A percentile compares a stretch with the other conserved stretches of the same genome.
phyloP scores from a whole-genome alignment of 2,329 filamentous ascomycete species.

The Fusarium nygamai region DNA sequence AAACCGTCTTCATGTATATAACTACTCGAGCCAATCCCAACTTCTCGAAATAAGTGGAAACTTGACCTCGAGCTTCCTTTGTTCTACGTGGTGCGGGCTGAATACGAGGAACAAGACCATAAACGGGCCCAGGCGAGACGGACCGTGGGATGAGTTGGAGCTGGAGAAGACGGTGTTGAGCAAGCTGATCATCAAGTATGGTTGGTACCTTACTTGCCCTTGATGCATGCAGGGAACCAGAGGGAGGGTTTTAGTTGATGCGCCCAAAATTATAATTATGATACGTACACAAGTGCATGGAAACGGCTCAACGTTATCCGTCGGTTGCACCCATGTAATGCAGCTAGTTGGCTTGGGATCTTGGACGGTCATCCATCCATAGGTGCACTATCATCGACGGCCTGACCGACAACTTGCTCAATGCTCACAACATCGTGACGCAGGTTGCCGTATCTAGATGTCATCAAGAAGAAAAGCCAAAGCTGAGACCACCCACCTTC shows the following conservation, averaged over 20 bases:
- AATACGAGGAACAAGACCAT: constrained; percentile 6
- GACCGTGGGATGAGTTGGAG: constrained; percentile 7
- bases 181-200: neutral
- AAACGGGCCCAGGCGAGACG: constrained; percentile 22
- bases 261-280: constrained; percentile 1
- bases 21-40: constrained; percentile 11
- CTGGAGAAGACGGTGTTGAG: constrained; percentile 3
- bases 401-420: constrained; percentile 17
- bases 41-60: constrained; percentile 42
- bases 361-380: neutral
- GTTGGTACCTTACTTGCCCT: neutral
- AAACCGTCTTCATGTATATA: constrained; percentile 20
- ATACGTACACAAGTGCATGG: neutral
- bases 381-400: neutral
- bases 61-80: constrained; percentile 1
- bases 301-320: constrained; percentile 26
- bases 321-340: constrained; percentile 13
- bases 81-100: neutral
- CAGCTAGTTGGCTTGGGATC: constrained; percentile 8
- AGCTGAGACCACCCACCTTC: constrained; percentile 38
- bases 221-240: constrained; percentile 5
- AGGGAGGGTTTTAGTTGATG: neutral
- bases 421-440: constrained; percentile 7
- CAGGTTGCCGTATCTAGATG: constrained; percentile 9
- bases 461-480: constrained; percentile 7